These are phyloP conservation scores for Euphorbia lathyris DNA, from an alignment of 345 rosid genomes.

Conservation along the genomic window DNA sequence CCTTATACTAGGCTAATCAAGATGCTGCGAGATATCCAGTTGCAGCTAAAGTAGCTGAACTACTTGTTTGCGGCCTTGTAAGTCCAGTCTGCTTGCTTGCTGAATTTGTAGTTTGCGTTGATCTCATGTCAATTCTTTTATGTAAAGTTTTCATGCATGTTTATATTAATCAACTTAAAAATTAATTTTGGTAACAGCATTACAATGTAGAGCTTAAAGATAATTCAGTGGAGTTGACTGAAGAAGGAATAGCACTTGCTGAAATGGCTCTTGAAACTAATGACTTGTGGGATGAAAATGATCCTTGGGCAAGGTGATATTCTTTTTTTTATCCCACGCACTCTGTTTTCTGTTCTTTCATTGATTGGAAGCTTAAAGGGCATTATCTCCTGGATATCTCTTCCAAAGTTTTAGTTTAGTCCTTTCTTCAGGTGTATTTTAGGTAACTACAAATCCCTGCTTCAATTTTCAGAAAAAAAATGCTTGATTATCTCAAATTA, in stretches of 20 bases:
- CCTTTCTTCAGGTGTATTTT: conserved; percentile 3
- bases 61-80: conserved; percentile 66
- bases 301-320: conserved; percentile 93
- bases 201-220: conserved; percentile 84
- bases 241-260: conserved; percentile 85
- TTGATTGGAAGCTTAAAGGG: conserved; percentile 1
- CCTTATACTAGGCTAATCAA: conserved; percentile 64
- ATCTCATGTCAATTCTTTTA: background rate
- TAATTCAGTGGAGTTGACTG: conserved; percentile 95
- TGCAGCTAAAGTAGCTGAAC: conserved; percentile 94
- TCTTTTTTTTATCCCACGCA: conserved; percentile 7
- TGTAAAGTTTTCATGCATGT: conserved; percentile 1
- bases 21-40: conserved; percentile 95
- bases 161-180: conserved; percentile 15
- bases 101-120: conserved; percentile 4
- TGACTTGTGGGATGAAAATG: conserved; percentile 96
- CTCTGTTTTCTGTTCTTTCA: conserved; percentile 5
- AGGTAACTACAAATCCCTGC: background rate
- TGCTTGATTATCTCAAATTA: background rate
- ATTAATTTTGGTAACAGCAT: conserved; percentile 52
- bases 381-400: background rate
- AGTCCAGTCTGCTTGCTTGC: conserved; percentile 32
- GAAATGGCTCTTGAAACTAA: conserved; percentile 95
- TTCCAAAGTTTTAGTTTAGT: background rate
- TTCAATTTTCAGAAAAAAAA: background rate